Evolutionary conservation across 176 grass and related monocot species (phyloP).

Genomic region (Alloteropsis semialata): DNA sequence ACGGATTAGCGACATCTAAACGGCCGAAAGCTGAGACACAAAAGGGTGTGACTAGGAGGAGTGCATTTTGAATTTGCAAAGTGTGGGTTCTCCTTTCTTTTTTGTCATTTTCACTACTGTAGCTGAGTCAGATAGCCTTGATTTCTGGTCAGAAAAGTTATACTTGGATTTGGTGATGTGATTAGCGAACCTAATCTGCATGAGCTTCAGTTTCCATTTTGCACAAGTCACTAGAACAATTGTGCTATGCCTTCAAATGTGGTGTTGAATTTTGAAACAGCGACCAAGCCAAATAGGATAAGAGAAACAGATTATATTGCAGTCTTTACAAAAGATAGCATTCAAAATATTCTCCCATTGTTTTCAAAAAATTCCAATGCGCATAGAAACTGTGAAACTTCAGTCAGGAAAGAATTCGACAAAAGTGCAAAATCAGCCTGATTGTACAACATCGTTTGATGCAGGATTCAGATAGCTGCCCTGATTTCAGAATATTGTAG

Average conservation of each 20-base stretch:
- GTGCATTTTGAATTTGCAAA: not conserved
- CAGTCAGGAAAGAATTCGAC: not conserved
- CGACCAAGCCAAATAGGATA: not conserved
- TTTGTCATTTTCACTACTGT: not conserved
- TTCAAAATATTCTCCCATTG: not conserved
- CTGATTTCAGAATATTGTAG: not conserved
- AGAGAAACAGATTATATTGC: not conserved
- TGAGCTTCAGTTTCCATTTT: not conserved
- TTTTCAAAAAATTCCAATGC: not conserved
- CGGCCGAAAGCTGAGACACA: not conserved
- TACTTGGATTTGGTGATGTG: not conserved
- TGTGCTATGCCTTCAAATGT: not conserved
- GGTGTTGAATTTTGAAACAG: not conserved
- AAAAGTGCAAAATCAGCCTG: not conserved
- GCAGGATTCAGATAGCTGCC: not conserved
- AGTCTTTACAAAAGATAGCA: not conserved
- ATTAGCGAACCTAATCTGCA: not conserved
- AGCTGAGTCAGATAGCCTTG: not conserved
- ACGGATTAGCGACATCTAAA: conserved; percentile 19
- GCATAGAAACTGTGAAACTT: not conserved
- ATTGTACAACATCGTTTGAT: not conserved
- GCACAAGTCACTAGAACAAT: not conserved
- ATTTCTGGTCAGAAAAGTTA: not conserved
- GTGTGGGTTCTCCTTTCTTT: not conserved
- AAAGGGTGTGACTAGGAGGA: not conserved